These are phyloP conservation scores for Metschnikowia proteae DNA, from an alignment of 805 yeast species.

Conservation along the genomic window DNA sequence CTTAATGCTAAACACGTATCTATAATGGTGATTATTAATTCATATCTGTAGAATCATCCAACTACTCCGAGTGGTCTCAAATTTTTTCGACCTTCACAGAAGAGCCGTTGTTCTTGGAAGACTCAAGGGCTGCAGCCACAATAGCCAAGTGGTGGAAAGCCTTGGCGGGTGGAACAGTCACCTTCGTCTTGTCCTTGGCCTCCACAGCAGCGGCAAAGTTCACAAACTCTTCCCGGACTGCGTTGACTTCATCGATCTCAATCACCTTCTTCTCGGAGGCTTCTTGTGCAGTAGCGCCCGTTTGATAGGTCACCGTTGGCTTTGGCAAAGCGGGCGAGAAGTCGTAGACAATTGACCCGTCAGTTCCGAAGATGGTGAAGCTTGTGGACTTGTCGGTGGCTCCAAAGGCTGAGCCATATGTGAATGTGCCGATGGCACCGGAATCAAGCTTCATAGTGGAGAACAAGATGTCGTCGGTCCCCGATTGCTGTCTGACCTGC, in stretches of 20 bases:
- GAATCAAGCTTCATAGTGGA: conserved; percentile 59
- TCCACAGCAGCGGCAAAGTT: conserved; percentile 55
- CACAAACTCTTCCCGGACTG: conserved; percentile 45
- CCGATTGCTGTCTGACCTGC: conserved; percentile 74
- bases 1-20: too few species aligned
- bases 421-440: conserved; percentile 76
- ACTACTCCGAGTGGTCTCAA: neutral
- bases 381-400: conserved; percentile 66
- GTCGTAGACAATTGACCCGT: conserved; percentile 71
- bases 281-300: conserved; percentile 30
- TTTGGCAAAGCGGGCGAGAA: conserved; percentile 48
- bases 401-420: conserved; percentile 84
- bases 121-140: conserved; percentile 78
- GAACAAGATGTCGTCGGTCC: conserved; percentile 76
- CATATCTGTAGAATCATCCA: neutral
- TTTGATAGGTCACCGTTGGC: conserved; percentile 37
- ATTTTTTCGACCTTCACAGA: conserved; percentile 44
- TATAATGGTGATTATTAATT: too few species aligned
- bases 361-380: conserved; percentile 71
- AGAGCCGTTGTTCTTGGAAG: conserved; percentile 53
- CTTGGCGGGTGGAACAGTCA: conserved; percentile 62
- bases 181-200: conserved; percentile 54
- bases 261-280: conserved; percentile 50
- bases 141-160: conserved; percentile 93
- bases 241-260: conserved; percentile 43